Percentiles rank a stretch among this genome's conserved stretches.
Evolutionary conservation across 2,329 filamentous ascomycete genomes (phyloP).

Genomic region (Sclerotinia subarctica): DNA sequence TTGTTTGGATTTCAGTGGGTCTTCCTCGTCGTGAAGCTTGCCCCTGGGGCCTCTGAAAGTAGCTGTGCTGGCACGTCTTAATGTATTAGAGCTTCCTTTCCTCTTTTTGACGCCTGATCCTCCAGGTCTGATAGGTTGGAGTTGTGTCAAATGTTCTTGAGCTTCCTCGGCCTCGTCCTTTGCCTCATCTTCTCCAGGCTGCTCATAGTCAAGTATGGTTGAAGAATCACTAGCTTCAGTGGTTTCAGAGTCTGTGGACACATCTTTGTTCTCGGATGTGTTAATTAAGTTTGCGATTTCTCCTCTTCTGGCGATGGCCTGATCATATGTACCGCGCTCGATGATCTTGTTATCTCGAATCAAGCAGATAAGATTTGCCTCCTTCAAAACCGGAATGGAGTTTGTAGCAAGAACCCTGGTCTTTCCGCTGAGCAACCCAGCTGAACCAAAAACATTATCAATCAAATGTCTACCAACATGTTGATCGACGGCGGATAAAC

Average conservation of each 20-base stretch:
- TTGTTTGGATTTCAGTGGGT: conserved; percentile 74
- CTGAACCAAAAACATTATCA: conserved; percentile 84
- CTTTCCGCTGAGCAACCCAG: conserved; percentile 78
- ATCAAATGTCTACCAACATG: conserved; percentile 95
- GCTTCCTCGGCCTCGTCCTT: conserved; percentile 68
- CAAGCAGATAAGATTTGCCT: conserved; percentile 85
- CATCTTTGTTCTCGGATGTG: conserved; percentile 62
- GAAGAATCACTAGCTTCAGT: conserved; percentile 53
- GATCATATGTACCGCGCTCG: conserved; percentile 85
- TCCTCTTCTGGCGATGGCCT: conserved; percentile 91
- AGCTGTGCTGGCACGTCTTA: conserved; percentile 86
- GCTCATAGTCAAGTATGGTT: conserved; percentile 50
- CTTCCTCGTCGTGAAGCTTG: conserved; percentile 81
- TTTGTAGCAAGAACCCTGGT: conserved; percentile 94
- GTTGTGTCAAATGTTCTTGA: conserved; percentile 70
- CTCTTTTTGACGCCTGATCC: conserved; percentile 52
- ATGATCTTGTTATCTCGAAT: conserved; percentile 78
- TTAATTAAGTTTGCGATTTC: conserved; percentile 81
- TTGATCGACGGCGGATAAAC: conserved; percentile 94
- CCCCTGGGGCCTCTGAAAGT: conserved; percentile 85
- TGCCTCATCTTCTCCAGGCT: conserved; percentile 51
- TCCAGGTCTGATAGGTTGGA: conserved; percentile 68
- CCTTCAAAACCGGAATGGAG: conserved; percentile 83
- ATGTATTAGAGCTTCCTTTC: conserved; percentile 70
- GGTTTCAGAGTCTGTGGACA: conserved; percentile 41